Evolutionary conservation across 129 eudicot species (phyloP), one percentile per base, ranked within the genome.

Genomic region (Glebionis coronaria): DNA sequence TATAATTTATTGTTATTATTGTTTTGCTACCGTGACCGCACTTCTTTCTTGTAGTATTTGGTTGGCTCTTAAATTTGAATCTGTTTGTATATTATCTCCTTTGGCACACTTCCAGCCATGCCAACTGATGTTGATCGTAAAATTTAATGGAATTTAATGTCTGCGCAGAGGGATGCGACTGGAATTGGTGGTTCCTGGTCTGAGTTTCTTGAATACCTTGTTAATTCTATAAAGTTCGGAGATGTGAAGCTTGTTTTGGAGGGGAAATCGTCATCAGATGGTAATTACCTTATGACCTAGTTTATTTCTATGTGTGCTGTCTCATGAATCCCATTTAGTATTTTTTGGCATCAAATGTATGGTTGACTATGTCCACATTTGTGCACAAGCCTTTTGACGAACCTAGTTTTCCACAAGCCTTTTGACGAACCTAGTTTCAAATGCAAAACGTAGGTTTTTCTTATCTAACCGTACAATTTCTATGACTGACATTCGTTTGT

Each of bases 121-220:
- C 35, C 38, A 15, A n/a, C 38, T 2, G 61, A 38, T 38, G 65
- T 12, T 62, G 28, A 56, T 59, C 56, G 12, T 31, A 6, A 35
- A 35, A 35, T 54, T 27, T 13, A 23, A 20, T 64, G 45, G 7
- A 35, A 35, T 54, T 27, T 13, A 23, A 20, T 64, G 45, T 51
- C 27, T 59, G 45, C 65, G 69, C 87, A 90, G 97, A 87, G 97
- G 71, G 97, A 90, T 65, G 79, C 70, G 44, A 81, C 69, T 73
- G 97, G 97, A 70, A 79, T 91, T 68, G 90, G 96, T 51, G 97
- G 97, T 65, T 76, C 96, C 1, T 88, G 96, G 96, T 85, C 90
- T 5, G 97, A 91, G 47, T 91, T 88, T 85, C 56, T 91, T 46
- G 92, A 88, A 69, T 91, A 85, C 72, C 55, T 88, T 45, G 71